Base-by-base conservation (phyloP, 805 yeast species). In the Wickerhamomyces xylosicus region DNA sequence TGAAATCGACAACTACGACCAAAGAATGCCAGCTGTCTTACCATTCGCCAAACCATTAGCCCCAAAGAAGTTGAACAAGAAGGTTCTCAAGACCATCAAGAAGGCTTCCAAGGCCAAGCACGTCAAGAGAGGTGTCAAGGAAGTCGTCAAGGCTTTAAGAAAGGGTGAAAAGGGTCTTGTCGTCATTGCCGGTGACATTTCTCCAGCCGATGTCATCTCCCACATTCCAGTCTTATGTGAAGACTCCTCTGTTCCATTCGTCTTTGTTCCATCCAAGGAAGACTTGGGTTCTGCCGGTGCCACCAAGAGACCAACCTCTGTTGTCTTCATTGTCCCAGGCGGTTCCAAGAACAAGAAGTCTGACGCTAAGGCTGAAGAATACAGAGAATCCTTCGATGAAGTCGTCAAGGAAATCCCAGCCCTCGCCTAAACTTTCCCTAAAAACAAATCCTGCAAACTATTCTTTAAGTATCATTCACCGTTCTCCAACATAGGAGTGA, bases 201-300 rank as follows among this genome's bases (percentile, higher is more conserved):
- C 95, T 40, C 99, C 99, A 43, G 77, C 89, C 37, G 99, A 92
- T 61, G 97, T 92, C 35, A 85, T 94, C 50, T 86, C 97, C 34
- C 99, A 92, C 60, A 76, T 92, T 41, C 99, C 99, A 40, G 97
- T 94, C 36, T 74, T 92, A 46, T 92, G 98, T 67, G 98, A 92
- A 68, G 99, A 92, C 61, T 69, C 74, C 47, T 66, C 83, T 36
- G 97, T 92, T 37, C 97, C 97, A 56, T 94, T 70, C 58, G 74
- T 90, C 33, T 92, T 92, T 64, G 77, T 92, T 46, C 98, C 98
- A 54, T 87, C 97, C 37, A 92, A 92, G 67, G 97, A 92, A 69
- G 97, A 92, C 59, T 74, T 92, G 49, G 99, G 99, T 28, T 84
- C 95, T 47, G 98, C 99, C 19, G 97, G 97, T 58, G 95, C 97